Evolutionary conservation across 2,329 filamentous ascomycete species (phyloP), one percentile per base, ranked within the genome.

Genomic region (Calonectria crousiana): DNA sequence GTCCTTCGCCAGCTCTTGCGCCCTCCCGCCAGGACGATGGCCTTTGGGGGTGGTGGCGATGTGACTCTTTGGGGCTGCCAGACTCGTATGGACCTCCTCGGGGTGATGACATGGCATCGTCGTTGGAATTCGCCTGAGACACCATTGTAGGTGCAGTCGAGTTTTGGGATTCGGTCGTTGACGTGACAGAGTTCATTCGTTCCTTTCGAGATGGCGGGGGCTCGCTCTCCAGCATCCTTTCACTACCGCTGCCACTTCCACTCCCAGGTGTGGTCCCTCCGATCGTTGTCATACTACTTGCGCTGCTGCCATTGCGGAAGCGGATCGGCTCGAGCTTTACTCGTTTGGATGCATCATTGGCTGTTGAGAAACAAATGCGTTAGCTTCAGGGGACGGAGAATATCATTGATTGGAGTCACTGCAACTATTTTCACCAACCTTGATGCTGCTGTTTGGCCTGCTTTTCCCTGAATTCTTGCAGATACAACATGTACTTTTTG

Each of bases 391-490:
- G 16, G 67, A 26, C 49, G 10, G 36, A 36, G 9, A 44, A 14
- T 38, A 51, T 53, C n/a, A 66, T 28, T 28, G 30, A 34, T 13
- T 41, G 23, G 23, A 52, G 30, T 28, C 26, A 26, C 73, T 28
- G 36, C 52, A 68, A 51, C 69, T 23, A 26, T 44, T 60, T 58
- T 32, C 58, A 83, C 84, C 56, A 84, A 91, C 91, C 89, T 88
- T 91, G 89, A 67, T 85, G 85, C 60, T 90, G 85, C 58, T 90
- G 87, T 71, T 87, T 87, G 32, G 89, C 86, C 80, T 96, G 93
- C 81, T 93, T 94, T 62, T 92, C 90, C 81, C 94, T 95, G 86
- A 97, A 96, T 1, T 96, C 94, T 38, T 91, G 89, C 28, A 96
- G 86, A 81, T 97, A 97, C 53, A 91, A 89, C 74, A 90, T 88